Evolutionary conservation across 140 eudicot genomes (phyloP), one percentile per base, ranked within the genome.

Genomic region (Stevia rebaudiana): DNA sequence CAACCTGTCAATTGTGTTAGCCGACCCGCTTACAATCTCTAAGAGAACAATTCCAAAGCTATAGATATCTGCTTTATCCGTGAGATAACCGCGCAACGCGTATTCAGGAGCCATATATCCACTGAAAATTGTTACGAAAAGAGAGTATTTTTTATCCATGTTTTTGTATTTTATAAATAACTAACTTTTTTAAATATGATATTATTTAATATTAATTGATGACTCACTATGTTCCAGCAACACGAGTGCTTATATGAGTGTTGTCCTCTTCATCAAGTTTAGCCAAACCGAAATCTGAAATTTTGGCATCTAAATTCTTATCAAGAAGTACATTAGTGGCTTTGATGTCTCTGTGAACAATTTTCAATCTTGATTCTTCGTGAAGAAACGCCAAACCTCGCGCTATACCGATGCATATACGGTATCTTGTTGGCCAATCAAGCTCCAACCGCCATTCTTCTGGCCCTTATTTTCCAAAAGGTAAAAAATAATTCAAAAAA

Each of bases 41-140:
- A 85, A 41, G 2, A 65, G 74, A 21, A 86, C 90, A 33, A 86
- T 71, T 59, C 90, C 90, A 56, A 75, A 86, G 43, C 95, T 83
- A 70, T 83, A 86, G 2, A 86, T 89, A 67, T 86, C 95, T 55
- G 89, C 95, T 80, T 86, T 86, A 68, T 82, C 84, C 5, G 89
- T 86, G 36, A 86, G 82, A 81, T 82, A 67, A 57, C 95, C 95
- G 39, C 84, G 65, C 81, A 86, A 44, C 17, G 91, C 91, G 23
- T 84, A 84, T 66, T 84, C 91, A 8, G 91, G 91, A 44, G 91
- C 94, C 89, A 82, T 86, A 53, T 86, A 86, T 47, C 95, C 95
- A 58, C 95, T 86, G 69, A 35, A 72, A 66, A 10, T 13, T 24
- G 3, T 35, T 33, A 42, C n/a, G 2, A 51, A 23, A 18, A 11